Conservation (phyloP, 805 yeast species). For the Vanderwaltozyma yarrowii region DNA sequence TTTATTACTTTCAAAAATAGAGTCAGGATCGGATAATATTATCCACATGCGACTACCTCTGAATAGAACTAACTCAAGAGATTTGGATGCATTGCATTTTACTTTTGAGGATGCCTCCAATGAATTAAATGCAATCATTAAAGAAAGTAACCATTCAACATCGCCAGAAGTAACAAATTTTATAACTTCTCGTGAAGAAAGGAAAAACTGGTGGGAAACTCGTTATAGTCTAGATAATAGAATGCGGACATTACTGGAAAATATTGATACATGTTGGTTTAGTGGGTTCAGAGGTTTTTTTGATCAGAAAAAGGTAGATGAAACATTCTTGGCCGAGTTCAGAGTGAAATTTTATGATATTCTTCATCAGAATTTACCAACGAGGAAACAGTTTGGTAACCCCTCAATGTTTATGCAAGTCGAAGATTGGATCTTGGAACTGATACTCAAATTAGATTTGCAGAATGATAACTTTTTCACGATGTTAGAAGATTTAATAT, state of each 20-base stretch:
- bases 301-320: slow-evolving; percentile 25
- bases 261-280: slow-evolving; percentile 59
- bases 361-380: slow-evolving; percentile 39
- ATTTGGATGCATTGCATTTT: slow-evolving; percentile 33
- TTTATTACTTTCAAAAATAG: slow-evolving; percentile 42
- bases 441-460: slow-evolving; percentile 40
- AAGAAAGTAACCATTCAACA: slow-evolving; percentile 53
- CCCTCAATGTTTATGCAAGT: slow-evolving; percentile 27
- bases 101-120: slow-evolving; percentile 37
- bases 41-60: slow-evolving; percentile 51
- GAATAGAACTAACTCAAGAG: slow-evolving; percentile 37
- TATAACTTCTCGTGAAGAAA: slow-evolving; percentile 47
- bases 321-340: slow-evolving; percentile 26
- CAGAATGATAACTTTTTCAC: slow-evolving; percentile 20
- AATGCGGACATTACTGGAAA: slow-evolving; percentile 41
- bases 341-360: slow-evolving; percentile 31
- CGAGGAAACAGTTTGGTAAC: slow-evolving; percentile 30
- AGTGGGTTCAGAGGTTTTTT: slow-evolving; percentile 69
- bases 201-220: slow-evolving; percentile 69
- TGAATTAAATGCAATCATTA: slow-evolving; percentile 43
- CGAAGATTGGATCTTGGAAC: slow-evolving; percentile 38
- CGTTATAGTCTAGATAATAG: slow-evolving; percentile 52
- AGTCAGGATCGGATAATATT: slow-evolving; percentile 29
- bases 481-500: slow-evolving; percentile 51
- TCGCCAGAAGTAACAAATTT: slow-evolving; percentile 40